Evolutionary conservation across 2,329 filamentous ascomycete genomes (phyloP), one percentile per base, ranked within the genome.

Genomic region (Claviceps quebecensis): DNA sequence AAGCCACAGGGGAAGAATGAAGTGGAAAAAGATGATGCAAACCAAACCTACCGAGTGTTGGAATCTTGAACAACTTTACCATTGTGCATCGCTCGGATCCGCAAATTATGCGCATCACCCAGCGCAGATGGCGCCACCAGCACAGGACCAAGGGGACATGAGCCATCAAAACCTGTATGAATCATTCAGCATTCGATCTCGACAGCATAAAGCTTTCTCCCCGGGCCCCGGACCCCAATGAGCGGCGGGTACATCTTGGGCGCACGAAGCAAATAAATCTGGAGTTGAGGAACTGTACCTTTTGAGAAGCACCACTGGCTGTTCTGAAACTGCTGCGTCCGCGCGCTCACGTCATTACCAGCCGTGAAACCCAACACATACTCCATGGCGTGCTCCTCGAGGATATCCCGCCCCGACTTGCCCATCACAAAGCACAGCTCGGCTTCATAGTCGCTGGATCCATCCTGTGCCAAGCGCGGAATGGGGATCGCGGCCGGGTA

Each of bases 141-240:
- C 0, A 61, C 58, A 1, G 67, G 69, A 0, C 69, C 68, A 61
- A 77, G 69, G 0, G 74, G 74, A 53, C 71, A 75, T 52, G 71
- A 77, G 0, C 69, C 73, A 59, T 78, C 73, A 2, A 69, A 64
- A 0, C 36, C 70, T 62, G 0, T 7, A 13, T 13, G 1, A 19
- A 19, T 13, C 3, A 23, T 19, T 44, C 19, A 44, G 41, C 40
- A 41, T 19, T 52, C 29, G 9, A 34, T 34, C 29, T 11, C 9
- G 8, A 34, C 9, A 34, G 29, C 29, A 4, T 34, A 4, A 34
- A 11, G 9, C 3, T 34, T 4, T 11, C 29, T 34, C 3, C 4
- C 4, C 3, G 9, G 9, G 1, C 3, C 9, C 29, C 22, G 22
- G 22, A 5, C 3, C 29, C 29, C 3, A 34, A 34, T 34, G 29